Evolutionary conservation across 2,329 filamentous ascomycete species (phyloP).

Genomic region (Iodosphaeria phyllophila): DNA sequence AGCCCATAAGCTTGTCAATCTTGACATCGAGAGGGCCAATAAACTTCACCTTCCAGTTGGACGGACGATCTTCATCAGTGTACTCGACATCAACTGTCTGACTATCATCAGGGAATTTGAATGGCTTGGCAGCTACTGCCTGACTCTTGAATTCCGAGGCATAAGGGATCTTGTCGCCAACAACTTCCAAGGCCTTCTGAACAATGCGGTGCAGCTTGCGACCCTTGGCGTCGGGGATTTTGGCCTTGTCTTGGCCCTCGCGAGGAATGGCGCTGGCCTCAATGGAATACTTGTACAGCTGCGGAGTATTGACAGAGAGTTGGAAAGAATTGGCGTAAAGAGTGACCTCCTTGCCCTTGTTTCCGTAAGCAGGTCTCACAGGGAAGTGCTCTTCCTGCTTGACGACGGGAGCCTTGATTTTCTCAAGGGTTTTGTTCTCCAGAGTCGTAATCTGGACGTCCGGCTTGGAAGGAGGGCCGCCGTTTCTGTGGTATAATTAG

Average conservation of each 20-base stretch:
- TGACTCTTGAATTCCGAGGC: conserved; percentile 33
- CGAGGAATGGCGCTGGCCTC: conserved; percentile 10
- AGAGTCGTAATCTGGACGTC: conserved; percentile 15
- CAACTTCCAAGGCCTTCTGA: conserved; percentile 15
- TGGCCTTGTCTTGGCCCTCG: conserved; percentile 1
- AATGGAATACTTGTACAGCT: conserved; percentile 26
- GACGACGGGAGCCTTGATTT: conserved; percentile 12
- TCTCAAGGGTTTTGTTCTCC: conserved; percentile 21
- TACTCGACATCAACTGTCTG: conserved; percentile 18
- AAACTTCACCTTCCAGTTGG: conserved; percentile 22
- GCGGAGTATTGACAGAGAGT: conserved; percentile 17
- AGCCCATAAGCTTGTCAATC: conserved; percentile 22
- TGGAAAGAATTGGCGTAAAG: conserved; percentile 38
- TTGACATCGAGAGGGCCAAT: conserved; percentile 18
- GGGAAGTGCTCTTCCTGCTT: conserved; percentile 16
- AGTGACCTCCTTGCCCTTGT: conserved; percentile 18
- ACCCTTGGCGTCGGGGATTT: conserved; percentile 14
- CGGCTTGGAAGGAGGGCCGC: conserved; percentile 9
- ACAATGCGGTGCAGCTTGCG: conserved; percentile 25
- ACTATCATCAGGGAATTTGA: conserved; percentile 15
- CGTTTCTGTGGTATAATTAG: conserved; percentile 2
- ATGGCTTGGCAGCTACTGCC: conserved; percentile 19
- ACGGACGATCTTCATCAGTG: conserved; percentile 14
- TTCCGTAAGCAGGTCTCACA: conserved; percentile 29
- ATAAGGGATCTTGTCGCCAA: conserved; percentile 14